Conservation (phyloP, 1,284 basidiomycete species). For the Baeospora myosura region DNA sequence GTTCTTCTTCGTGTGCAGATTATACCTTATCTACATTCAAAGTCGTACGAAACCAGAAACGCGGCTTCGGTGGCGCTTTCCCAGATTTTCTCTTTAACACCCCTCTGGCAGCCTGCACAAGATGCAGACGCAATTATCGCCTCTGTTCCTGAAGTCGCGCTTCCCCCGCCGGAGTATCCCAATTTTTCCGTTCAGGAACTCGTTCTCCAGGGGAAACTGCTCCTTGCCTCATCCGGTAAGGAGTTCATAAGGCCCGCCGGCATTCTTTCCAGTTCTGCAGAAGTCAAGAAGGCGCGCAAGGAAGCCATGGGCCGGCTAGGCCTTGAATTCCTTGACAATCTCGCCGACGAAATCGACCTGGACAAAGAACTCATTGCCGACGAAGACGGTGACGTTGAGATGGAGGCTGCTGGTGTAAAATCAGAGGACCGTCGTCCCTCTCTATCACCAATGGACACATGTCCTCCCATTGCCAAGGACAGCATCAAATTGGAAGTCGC, state of each 20-base stretch:
- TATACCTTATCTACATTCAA: constrained; percentile 82
- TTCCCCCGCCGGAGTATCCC: constrained; percentile 53
- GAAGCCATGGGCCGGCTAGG: constrained; percentile 78
- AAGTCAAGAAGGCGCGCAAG: constrained; percentile 75
- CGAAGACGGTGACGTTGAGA: constrained; percentile 39
- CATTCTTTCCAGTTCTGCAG: constrained; percentile 60
- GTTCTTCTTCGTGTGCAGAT: constrained; percentile 42
- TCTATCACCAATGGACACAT: constrained; percentile 31
- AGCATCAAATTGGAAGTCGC: constrained; percentile 24
- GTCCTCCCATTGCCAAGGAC: constrained; percentile 12
- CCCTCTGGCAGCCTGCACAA: constrained; percentile 68
- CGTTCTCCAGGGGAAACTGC: constrained; percentile 65
- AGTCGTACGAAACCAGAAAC: constrained; percentile 79
- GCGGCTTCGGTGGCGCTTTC: constrained; percentile 82
- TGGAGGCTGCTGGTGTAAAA: constrained; percentile 35
- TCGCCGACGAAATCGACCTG: constrained; percentile 72
- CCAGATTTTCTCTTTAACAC: constrained; percentile 78
- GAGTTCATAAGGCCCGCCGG: constrained; percentile 72
- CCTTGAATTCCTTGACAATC: constrained; percentile 71
- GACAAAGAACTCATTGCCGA: constrained; percentile 73
- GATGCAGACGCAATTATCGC: constrained; percentile 15
- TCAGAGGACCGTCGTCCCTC: constrained; percentile 27
- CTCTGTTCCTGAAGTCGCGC: constrained; percentile 21
- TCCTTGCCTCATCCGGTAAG: constrained; percentile 83
- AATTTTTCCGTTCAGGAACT: constrained; percentile 71